These are phyloP conservation scores for Sarocladium oryzae DNA, from an alignment of 2,329 filamentous ascomycete species.

Conservation along the genomic window DNA sequence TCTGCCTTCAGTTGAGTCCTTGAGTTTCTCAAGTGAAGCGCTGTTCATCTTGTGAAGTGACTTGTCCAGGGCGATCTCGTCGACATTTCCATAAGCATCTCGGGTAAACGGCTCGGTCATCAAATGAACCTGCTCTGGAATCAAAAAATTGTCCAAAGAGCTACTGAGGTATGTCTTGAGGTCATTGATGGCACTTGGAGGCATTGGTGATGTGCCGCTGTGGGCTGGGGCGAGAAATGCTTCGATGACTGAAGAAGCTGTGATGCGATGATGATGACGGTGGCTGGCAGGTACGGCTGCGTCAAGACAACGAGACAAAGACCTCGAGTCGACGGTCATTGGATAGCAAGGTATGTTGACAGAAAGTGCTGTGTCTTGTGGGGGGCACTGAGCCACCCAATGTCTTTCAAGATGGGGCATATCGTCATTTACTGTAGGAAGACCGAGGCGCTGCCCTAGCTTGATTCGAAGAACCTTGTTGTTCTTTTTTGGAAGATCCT, in stretches of 20 bases:
- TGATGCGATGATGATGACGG: conserved; percentile 13
- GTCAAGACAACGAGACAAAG: conserved; percentile 19
- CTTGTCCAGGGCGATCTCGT: conserved; percentile 28
- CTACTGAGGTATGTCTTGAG: conserved; percentile 14
- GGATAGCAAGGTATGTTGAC: conserved; percentile 28
- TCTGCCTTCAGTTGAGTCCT: conserved; percentile 25
- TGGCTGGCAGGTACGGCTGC: conserved; percentile 14
- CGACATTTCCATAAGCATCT: conserved; percentile 23
- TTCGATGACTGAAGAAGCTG: conserved; percentile 12
- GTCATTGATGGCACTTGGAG: conserved; percentile 6
- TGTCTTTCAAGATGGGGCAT: conserved; percentile 39
- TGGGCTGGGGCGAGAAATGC: conserved; percentile 18
- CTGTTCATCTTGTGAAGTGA: conserved; percentile 21
- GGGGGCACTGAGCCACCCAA: conserved; percentile 42
- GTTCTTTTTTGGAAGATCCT: conserved; percentile 47
- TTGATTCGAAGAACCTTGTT: conserved; percentile 52
- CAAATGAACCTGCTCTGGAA: conserved; percentile 30
- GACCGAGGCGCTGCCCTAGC: conserved; percentile 39
- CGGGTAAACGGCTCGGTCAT: conserved; percentile 28
- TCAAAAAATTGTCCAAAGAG: conserved; percentile 26
- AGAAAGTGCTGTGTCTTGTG: conserved; percentile 38
- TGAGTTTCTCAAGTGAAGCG: conserved; percentile 17
- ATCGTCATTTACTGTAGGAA: conserved; percentile 38
- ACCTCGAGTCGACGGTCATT: conserved; percentile 26
- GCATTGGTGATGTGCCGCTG: neutral